Base-by-base conservation (phyloP, 2,329 filamentous ascomycete species). In the Cryphonectria nitschkei region DNA sequence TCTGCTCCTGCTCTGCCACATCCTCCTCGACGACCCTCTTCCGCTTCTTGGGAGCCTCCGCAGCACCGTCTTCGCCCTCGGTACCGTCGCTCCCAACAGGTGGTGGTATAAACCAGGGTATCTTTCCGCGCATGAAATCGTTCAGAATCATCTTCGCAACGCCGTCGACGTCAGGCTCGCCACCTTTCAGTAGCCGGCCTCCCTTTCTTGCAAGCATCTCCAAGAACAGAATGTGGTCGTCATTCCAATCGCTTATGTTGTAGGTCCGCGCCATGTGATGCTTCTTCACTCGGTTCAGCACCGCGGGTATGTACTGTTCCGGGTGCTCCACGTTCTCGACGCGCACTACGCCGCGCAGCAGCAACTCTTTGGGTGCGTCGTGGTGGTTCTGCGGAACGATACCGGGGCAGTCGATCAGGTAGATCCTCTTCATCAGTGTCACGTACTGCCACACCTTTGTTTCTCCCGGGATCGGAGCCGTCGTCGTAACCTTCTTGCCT, bases 111-210 rank as follows among this genome's bases (percentile, higher is more conserved):
- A 94, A 99, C 96, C 97, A 99, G 1, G 96, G 96, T 37, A 98
- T 93, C 82, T 95, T 98, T 70, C 96, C 96, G 74, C 96, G 86
- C 78, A 98, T 89, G 79, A 98, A 99, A 78, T 99, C 96, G 77
- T 97, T 98, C 72, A 99, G 84, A 0, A 99, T 92, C 90, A 97
- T 97, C 82, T 97, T 97, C 1, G 96, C 96, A 64, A 97, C 94
- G 76, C 95, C 94, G 76, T 98, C 95, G 69, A 98, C 83, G 80
- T 99, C 96, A 4, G 95, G 92, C 80, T 98, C 96, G n/a, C 95
- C 96, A 70, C 93, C 95, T 79, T 94, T 94, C 22, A 98, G 84
- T 29, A 99, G 83, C 75, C 95, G 88, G 22, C 96, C 96, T 70
- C 90, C 90, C 80, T 98, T 98, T 70, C 95, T 87, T 11, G 95